phyloP scores from a whole-genome alignment of 2,329 filamentous ascomycete genomes.

The Colletotrichum sp. region DNA sequence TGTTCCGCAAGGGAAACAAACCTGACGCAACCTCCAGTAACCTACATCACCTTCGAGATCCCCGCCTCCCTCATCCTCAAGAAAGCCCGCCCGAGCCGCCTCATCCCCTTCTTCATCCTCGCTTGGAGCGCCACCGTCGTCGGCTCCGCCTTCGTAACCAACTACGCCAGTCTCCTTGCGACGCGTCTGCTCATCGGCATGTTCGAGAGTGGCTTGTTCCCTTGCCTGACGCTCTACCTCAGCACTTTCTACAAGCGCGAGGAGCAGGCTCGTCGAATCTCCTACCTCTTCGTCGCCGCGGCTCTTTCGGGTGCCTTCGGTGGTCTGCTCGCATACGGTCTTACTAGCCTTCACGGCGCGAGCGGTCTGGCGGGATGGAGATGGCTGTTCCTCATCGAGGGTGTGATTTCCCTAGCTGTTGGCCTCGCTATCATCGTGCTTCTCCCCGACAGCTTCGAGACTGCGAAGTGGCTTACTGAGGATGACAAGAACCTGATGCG shows the following conservation, averaged over 20 bases:
- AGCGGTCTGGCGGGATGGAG: conserved; percentile 50
- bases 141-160: conserved; percentile 50
- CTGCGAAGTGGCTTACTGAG: conserved; percentile 52
- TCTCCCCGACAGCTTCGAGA: conserved; percentile 46
- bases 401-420: conserved; percentile 47
- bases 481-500: conserved; percentile 57
- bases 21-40: conserved; percentile 63
- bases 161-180: conserved; percentile 45
- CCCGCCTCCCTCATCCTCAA: conserved; percentile 36
- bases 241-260: conserved; percentile 42
- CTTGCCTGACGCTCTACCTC: conserved; percentile 45
- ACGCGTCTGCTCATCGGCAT: conserved; percentile 51
- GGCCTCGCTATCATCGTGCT: conserved; percentile 43
- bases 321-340: conserved; percentile 51
- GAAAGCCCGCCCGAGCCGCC: conserved; percentile 34
- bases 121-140: conserved; percentile 54
- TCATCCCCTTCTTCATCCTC: conserved; percentile 33
- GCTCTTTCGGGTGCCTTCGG: conserved; percentile 42
- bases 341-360: conserved; percentile 38
- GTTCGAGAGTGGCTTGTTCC: conserved; percentile 55
- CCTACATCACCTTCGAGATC: conserved; percentile 50
- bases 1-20: conserved; percentile 31
- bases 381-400: conserved; percentile 58
- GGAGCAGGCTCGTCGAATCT: conserved; percentile 33
- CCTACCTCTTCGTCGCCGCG: conserved; percentile 55